Percentiles rank a stretch among this genome's conserved stretches.
phyloP scores from a whole-genome alignment of 768 basidiomycete species.

The Xerocomus spinulosus region DNA sequence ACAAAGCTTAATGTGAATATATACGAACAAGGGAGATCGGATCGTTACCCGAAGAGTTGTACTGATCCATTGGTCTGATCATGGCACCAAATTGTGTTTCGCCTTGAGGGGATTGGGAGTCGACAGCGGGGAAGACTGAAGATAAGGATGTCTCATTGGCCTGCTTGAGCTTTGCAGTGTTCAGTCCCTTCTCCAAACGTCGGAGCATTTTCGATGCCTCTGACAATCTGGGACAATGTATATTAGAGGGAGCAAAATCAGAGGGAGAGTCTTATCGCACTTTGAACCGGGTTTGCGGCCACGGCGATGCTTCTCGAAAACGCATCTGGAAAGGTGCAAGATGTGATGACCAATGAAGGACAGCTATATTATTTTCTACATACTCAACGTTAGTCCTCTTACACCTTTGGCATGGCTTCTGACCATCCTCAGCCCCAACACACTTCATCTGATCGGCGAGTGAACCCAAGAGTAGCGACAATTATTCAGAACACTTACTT shows the following conservation, averaged over 20 bases:
- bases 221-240: constrained; percentile 52
- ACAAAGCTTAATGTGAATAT: constrained; percentile 3
- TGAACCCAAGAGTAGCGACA: constrained; percentile 14
- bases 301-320: constrained; percentile 87
- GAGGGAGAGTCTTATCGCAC: constrained; percentile 39
- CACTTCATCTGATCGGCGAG: constrained; percentile 71
- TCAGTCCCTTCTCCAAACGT: constrained; percentile 78
- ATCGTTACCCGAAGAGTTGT: constrained; percentile 27
- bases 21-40: neutral
- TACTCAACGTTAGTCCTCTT: constrained; percentile 75
- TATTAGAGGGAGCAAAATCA: constrained; percentile 6
- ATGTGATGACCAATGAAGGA: constrained; percentile 9
- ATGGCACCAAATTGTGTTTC: constrained; percentile 28
- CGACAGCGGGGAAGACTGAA: constrained; percentile 32
- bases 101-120: constrained; percentile 22
- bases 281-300: constrained; percentile 89
- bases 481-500: constrained; percentile 42
- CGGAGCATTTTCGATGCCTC: constrained; percentile 89
- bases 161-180: constrained; percentile 71
- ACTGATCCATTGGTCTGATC: constrained; percentile 29
- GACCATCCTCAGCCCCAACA: constrained; percentile 82
- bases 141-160: constrained; percentile 31
- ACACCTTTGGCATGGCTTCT: constrained; percentile 78
- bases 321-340: constrained; percentile 45
- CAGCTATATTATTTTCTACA: constrained; percentile 24